Base-by-base conservation (phyloP, 2,329 filamentous ascomycete genomes). In the Stemphylium beticola region DNA sequence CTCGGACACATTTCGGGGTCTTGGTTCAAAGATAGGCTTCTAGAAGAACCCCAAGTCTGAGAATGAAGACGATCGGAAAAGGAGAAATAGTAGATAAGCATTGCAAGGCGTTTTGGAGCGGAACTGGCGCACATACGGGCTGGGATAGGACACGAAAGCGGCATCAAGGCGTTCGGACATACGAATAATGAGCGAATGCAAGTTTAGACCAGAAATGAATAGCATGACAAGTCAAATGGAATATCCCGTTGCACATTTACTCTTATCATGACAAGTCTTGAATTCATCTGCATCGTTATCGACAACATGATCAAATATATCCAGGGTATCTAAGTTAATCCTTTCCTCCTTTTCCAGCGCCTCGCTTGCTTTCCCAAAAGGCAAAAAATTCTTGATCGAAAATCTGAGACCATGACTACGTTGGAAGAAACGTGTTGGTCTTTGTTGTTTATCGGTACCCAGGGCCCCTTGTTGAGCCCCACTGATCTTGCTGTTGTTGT, bases 11-110 rank as follows among this genome's bases (percentile, higher is more conserved):
- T 49, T 74, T 47, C 62, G 69, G 15, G 65, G 67, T 14, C 24
- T 74, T 6, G 69, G 68, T 4, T 64, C 63, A 0, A 71, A 68
- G 53, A 69, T 74, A 40, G 70, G 70, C 2, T 67, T 72, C 44
- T 69, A 68, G 55, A 22, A 40, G 17, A 42, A 24, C 2, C 14
- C 18, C 1, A 8, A 17, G 12, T 14, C 14, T 3, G 4, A 34
- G 4, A n/a, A 14, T 4, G 22, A 36, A 7, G 18, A 52, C 14
- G 2, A 45, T 20, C 17, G 10, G 20, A 36, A 37, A 22, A 5
- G 17, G 32, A 36, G 39, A 29, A 15, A 29, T 44, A 33, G 43
- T 40, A 32, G 39, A 39, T 55, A 51, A 51, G 55, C 51, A 57
- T 60, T 54, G 49, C 37, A 52, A 43, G 57, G 57, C 54, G 57